Evolutionary conservation across 805 yeast species (phyloP).

Genomic region (Candida suzukii): DNA sequence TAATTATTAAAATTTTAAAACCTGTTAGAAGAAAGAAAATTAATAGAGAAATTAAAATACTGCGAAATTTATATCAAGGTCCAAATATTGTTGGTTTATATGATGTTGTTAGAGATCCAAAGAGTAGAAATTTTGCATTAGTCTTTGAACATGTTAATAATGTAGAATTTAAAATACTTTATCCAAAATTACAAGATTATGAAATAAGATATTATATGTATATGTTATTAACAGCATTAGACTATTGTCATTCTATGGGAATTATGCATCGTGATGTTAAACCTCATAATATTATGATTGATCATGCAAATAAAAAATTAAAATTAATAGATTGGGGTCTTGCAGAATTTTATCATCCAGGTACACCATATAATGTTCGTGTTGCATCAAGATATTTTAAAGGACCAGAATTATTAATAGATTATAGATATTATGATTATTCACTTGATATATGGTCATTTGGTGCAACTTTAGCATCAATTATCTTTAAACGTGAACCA

Average conservation of each 20-base stretch:
- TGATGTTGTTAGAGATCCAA: constrained; percentile 78
- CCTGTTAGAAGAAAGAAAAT: constrained; percentile 92
- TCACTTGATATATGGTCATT: constrained; percentile 91
- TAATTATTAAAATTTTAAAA: constrained; percentile 84
- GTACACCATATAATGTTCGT: constrained; percentile 84
- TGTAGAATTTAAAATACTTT: constrained; percentile 73
- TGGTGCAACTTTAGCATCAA: constrained; percentile 89
- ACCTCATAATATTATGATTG: constrained; percentile 95
- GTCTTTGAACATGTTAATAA: constrained; percentile 82
- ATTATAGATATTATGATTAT: constrained; percentile 83
- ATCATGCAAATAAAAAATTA: constrained; percentile 60
- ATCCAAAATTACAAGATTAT: constrained; percentile 65
- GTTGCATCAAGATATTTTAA: constrained; percentile 91
- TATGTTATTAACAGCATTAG: constrained; percentile 76
- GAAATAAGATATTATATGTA: constrained; percentile 82
- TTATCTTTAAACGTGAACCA: constrained; percentile 85
- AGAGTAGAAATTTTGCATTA: constrained; percentile 77
- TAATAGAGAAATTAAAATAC: constrained; percentile 79
- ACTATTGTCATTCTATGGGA: constrained; percentile 90
- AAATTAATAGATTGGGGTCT: constrained; percentile 93
- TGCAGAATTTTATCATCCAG: constrained; percentile 89
- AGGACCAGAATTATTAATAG: constrained; percentile 87
- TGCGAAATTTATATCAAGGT: constrained; percentile 79
- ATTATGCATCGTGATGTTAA: constrained; percentile 94
- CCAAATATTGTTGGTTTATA: constrained; percentile 72